These are phyloP conservation scores for Hericium alpestre DNA, from an alignment of 768 basidiomycete genomes.

Conservation along the genomic window DNA sequence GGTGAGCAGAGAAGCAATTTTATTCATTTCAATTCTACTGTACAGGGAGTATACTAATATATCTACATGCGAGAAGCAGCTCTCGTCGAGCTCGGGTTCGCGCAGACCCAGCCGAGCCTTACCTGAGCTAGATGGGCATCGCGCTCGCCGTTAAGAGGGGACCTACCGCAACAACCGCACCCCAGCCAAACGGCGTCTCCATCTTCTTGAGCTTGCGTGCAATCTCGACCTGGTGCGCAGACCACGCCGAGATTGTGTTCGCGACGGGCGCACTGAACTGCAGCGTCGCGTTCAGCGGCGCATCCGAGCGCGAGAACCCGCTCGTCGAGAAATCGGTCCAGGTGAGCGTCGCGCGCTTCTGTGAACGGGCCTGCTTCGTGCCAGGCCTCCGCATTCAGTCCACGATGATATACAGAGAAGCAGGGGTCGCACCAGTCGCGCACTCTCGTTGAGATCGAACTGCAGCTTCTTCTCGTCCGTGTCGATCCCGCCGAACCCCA, in stretches of 20 bases:
- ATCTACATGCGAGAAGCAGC: no score
- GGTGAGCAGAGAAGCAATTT: no score
- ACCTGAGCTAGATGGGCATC: no score
- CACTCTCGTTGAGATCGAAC: conserved; percentile 88
- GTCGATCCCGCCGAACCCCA: conserved; percentile 59
- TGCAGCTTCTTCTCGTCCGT: conserved; percentile 62
- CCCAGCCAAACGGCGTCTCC: conserved; percentile 85
- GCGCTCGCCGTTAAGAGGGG: no score
- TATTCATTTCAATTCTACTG: no score
- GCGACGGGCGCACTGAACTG: conserved; percentile 57
- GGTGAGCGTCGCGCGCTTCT: conserved; percentile 74
- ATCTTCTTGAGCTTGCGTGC: conserved; percentile 75
- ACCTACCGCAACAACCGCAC: conserved; percentile 19
- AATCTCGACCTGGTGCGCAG: conserved; percentile 61
- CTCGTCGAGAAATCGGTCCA: conserved; percentile 85
- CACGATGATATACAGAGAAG: conserved; percentile 15
- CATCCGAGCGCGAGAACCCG: conserved; percentile 76
- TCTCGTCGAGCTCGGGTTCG: no score
- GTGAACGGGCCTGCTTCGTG: no score
- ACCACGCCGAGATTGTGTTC: conserved; percentile 61
- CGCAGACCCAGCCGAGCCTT: no score
- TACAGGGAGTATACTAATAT: no score
- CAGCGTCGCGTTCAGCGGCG: conserved; percentile 67
- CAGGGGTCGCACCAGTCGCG: conserved; percentile 43
- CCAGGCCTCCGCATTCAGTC: no score